Evolutionary conservation across 1,139 yeast species (phyloP), one percentile per base, ranked within the genome.

Genomic region (Blastobotrys capitulatus): DNA sequence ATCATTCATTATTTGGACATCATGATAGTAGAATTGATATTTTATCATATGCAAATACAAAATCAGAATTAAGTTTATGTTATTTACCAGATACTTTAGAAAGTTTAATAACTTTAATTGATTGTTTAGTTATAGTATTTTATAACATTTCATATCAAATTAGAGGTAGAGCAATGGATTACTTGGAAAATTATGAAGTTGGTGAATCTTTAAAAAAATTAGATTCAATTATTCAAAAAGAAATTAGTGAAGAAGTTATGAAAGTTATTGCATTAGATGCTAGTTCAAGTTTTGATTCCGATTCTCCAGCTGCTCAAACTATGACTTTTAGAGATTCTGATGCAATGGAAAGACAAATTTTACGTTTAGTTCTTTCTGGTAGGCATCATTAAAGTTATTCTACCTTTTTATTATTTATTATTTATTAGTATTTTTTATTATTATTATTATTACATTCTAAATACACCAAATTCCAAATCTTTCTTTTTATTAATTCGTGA

Each of bases 371-470:
- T 3, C 5, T 12, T 10, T 3, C 32, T 12, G 32, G 32, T 10
- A 4, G n/a, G 6, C 32, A 29, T 29, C 9, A 12, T 9, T 13
- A 10, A 29, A 29, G 6, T 4, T 29, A 22, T 22, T 22, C 25
- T 22, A 22, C 7, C 7, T 22, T 22, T 22, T 22, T 22, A 22
- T 22, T 4, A 22, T 22, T 22, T 7, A 5, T 22, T 22, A 22
- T 22, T 22, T 22, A 22, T 22, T 22, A 22, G 4, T 7, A 22
- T 5, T 22, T 22, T 22, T 22, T 22, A 22, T 22, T 4, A 5
- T 5, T 22, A 5, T 22, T 22, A 22, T 19, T 20, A 37, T 51
- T 58, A 66, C 69, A 66, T 66, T 51, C 70, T 54, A 66, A 68
- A 65, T 40, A 66, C 54, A 27, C 69, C 69, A 53, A 64, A 66